Evolutionary conservation across 2,329 filamentous ascomycete genomes (phyloP).

Genomic region (Diplodia corticola): DNA sequence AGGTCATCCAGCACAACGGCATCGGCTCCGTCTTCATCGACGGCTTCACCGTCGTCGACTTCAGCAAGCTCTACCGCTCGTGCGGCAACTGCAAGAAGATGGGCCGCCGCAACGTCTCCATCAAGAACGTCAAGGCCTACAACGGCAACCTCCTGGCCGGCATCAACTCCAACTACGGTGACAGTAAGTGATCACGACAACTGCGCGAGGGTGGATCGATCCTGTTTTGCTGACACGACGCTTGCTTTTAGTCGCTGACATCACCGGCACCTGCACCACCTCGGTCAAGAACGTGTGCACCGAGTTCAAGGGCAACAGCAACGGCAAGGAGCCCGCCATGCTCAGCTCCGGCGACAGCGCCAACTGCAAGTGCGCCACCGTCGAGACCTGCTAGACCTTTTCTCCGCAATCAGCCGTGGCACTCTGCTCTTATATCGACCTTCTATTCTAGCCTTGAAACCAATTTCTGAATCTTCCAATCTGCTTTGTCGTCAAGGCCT

Average conservation of each 20-base stretch:
- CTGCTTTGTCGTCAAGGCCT: conserved; percentile 2
- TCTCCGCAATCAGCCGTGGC: neutral
- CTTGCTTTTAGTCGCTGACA: neutral
- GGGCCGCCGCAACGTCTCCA: conserved; percentile 33
- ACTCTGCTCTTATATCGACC: conserved; percentile 18
- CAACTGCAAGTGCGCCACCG: conserved; percentile 6
- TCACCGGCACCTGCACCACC: conserved; percentile 28
- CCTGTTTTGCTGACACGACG: neutral
- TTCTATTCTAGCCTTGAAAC: conserved; percentile 8
- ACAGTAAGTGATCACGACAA: no score
- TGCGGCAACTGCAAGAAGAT: conserved; percentile 35
- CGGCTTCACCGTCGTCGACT: conserved; percentile 33
- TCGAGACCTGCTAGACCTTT: conserved; percentile 1
- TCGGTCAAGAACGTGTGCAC: conserved; percentile 38
- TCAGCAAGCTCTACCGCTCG: conserved; percentile 33
- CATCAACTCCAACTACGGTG: conserved; percentile 46
- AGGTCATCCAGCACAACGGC: conserved; percentile 40
- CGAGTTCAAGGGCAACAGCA: conserved; percentile 49
- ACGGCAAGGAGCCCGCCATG: conserved; percentile 43
- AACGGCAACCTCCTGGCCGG: conserved; percentile 25
- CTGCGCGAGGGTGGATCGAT: no score
- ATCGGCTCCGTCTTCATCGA: conserved; percentile 34
- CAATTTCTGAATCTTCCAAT: conserved; percentile 10
- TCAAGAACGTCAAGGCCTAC: conserved; percentile 11
- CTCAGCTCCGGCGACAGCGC: conserved; percentile 10